Evolutionary conservation across 192 early-diverging fungal genomes (phyloP).

Genomic region (Backusella sp.): DNA sequence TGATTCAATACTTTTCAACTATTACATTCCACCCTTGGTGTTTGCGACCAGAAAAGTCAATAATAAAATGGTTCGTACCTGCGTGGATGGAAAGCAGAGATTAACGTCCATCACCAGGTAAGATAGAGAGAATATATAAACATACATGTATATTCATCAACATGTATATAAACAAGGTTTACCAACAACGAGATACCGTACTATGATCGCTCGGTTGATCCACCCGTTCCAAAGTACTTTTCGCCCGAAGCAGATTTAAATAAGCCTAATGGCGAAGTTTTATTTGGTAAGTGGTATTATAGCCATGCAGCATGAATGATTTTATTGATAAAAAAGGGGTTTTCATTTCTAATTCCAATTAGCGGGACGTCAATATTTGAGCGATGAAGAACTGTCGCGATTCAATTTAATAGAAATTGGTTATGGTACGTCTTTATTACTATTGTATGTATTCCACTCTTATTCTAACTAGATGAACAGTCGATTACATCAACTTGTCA

Average conservation of each 20-base stretch:
- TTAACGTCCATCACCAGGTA: not conserved
- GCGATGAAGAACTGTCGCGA: not conserved
- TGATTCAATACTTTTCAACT: not conserved
- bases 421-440: not conserved
- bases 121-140: not conserved
- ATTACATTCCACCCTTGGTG: not conserved
- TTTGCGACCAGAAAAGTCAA: not conserved
- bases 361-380: not conserved
- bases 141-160: not conserved
- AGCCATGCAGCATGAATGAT: not conserved
- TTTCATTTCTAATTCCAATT: not conserved
- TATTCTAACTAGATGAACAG: not conserved
- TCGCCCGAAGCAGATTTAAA: not conserved
- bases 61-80: not conserved
- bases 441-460: not conserved
- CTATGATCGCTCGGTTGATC: not conserved
- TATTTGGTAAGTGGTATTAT: not conserved
- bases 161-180: not conserved
- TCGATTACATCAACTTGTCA: not conserved
- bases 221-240: not conserved
- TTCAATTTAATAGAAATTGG: not conserved
- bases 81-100: not conserved
- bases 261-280: not conserved
- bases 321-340: not conserved
- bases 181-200: not conserved